Evolutionary conservation across 371 early-diverging fungal species (phyloP).

Genomic region (Syncephalastrum racemosum): DNA sequence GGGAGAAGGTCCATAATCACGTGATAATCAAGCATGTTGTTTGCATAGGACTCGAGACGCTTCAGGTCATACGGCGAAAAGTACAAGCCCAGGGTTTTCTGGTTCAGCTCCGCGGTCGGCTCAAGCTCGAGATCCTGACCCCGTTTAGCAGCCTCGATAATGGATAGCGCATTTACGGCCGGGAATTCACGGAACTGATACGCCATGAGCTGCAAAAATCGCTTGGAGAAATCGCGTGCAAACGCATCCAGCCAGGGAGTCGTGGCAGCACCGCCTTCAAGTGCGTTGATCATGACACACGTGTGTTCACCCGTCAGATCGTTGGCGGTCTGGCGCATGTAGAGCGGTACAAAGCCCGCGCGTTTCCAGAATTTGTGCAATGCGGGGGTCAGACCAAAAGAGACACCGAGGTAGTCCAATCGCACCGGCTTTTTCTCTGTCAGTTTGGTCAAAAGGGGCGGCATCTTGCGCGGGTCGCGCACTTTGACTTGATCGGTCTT

Average conservation of each 20-base stretch:
- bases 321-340: conserved; percentile 95
- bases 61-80: conserved; percentile 91
- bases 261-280: conserved; percentile 58
- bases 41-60: conserved; percentile 91
- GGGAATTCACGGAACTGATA: conserved; percentile 89
- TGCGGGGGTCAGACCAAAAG: conserved; percentile 89
- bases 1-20: conserved; percentile 94
- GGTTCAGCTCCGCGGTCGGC: conserved; percentile 30
- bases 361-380: conserved; percentile 98
- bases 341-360: conserved; percentile 89
- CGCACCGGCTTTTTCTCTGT: conserved; percentile 76
- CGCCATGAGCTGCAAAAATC: conserved; percentile 84
- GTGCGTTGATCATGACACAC: conserved; percentile 90
- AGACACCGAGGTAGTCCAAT: conserved; percentile 97
- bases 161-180: conserved; percentile 76
- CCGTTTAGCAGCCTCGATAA: conserved; percentile 73
- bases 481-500: conserved; percentile 77
- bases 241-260: conserved; percentile 77
- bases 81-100: conserved; percentile 55
- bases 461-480: conserved; percentile 88
- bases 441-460: conserved; percentile 83
- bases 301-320: conserved; percentile 98
- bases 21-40: conserved; percentile 95
- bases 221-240: conserved; percentile 85
- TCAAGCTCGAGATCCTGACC: conserved; percentile 34